Conservation (phyloP, 2,329 filamentous ascomycete species). For the Fusarium goolgardi region DNA sequence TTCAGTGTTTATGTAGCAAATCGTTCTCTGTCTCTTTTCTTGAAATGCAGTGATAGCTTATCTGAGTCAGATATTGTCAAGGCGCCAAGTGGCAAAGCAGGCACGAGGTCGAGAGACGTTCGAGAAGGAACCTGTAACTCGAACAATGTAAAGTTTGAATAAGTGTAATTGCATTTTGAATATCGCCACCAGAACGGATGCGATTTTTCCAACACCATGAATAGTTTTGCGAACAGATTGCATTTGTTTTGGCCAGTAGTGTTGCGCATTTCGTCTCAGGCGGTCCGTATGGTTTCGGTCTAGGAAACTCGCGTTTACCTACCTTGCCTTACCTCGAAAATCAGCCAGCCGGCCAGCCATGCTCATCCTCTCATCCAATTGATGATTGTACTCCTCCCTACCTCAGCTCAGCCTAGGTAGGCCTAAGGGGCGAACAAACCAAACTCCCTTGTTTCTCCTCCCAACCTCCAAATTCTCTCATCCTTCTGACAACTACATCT, state of each 20-base stretch:
- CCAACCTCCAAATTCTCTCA: slow-evolving; percentile 15
- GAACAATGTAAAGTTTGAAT: slow-evolving; percentile 4
- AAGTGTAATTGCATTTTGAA: neutral
- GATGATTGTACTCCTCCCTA: slow-evolving; percentile 28
- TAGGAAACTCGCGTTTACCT: slow-evolving; percentile 33
- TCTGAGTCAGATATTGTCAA: slow-evolving; percentile 40
- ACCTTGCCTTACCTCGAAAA: slow-evolving; percentile 20
- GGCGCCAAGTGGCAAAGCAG: slow-evolving; percentile 36
- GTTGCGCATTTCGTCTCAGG: slow-evolving; percentile 18
- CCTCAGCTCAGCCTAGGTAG: slow-evolving; percentile 6
- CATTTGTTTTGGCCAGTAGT: slow-evolving; percentile 4
- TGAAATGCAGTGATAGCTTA: slow-evolving; percentile 14
- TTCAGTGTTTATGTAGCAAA: neutral
- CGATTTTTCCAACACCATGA: neutral
- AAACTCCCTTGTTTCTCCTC: slow-evolving; percentile 11
- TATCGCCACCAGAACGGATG: neutral
- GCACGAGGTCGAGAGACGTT: slow-evolving; percentile 11
- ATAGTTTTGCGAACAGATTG: slow-evolving; percentile 1
- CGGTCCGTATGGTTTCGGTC: slow-evolving; percentile 29
- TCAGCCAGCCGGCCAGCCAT: slow-evolving; percentile 27
- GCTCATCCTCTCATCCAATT: slow-evolving; percentile 33
- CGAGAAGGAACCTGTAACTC: slow-evolving; percentile 27
- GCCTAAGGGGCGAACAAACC: slow-evolving; percentile 15
- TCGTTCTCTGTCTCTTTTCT: neutral
- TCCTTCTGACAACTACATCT: slow-evolving; percentile 18